These are phyloP conservation scores for Mycogone perniciosa DNA, from an alignment of 2,329 filamentous ascomycete genomes.

Conservation along the genomic window DNA sequence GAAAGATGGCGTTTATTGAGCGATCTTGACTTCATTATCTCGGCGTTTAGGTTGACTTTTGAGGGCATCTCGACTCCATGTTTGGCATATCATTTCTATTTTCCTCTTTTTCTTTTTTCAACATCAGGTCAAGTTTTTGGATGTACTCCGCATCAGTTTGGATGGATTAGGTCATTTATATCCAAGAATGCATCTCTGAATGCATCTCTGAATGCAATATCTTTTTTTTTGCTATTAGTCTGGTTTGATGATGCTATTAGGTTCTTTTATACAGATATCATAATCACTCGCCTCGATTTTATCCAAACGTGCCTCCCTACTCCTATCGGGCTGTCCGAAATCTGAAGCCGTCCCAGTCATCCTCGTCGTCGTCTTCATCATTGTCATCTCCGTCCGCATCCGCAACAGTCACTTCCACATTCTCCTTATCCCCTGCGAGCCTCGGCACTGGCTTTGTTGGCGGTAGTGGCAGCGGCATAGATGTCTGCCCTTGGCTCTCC, in stretches of 20 bases:
- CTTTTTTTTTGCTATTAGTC: not conserved
- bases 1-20: not conserved
- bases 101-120: not conserved
- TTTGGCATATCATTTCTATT: not conserved
- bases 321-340: conserved; percentile 28
- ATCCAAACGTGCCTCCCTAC: not conserved
- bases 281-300: not conserved
- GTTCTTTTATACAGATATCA: not conserved
- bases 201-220: not conserved
- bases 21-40: too few species aligned
- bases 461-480: conserved; percentile 15
- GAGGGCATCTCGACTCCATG: not conserved
- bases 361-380: conserved; percentile 42
- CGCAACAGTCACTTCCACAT: conserved; percentile 20
- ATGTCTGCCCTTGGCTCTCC: conserved; percentile 23
- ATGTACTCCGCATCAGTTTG: not conserved
- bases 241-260: not conserved
- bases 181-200: not conserved
- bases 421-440: conserved; percentile 22
- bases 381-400: conserved; percentile 39
- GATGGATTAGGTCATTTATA: not conserved
- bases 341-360: conserved; percentile 56
- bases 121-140: not conserved
- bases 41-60: too few species aligned
- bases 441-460: not conserved